These are phyloP conservation scores for Xylaria longipes DNA, from an alignment of 495 filamentous ascomycete species.

Conservation along the genomic window DNA sequence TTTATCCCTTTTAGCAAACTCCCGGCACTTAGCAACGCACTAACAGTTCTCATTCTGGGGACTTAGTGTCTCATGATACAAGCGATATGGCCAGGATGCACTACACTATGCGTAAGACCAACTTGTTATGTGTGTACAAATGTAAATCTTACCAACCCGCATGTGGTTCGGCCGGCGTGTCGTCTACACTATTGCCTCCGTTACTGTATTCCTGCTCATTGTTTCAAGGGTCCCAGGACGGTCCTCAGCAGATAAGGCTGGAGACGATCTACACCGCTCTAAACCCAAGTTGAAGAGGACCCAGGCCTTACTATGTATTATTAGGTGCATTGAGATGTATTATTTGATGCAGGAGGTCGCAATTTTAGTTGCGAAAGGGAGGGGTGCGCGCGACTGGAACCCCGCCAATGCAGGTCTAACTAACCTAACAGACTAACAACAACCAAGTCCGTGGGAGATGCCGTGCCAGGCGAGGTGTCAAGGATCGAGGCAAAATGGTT, in stretches of 20 bases:
- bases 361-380: slow-evolving; percentile 21
- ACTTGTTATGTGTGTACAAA: slow-evolving; percentile 8
- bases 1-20: background rate
- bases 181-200: background rate
- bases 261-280: slow-evolving; percentile 27
- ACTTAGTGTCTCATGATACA: slow-evolving; percentile 15
- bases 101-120: slow-evolving; percentile 9
- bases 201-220: slow-evolving; percentile 8
- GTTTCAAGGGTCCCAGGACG: slow-evolving; percentile 21
- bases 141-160: slow-evolving; percentile 20
- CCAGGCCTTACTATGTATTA: slow-evolving; percentile 17
- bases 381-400: slow-evolving; percentile 18
- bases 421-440: slow-evolving; percentile 6
- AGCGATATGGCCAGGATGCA: slow-evolving; percentile 5
- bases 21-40: slow-evolving; percentile 16
- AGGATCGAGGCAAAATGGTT: slow-evolving; percentile 25
- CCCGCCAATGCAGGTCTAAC: slow-evolving; percentile 22
- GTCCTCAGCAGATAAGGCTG: slow-evolving; percentile 23
- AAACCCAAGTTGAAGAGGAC: background rate
- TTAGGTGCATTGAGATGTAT: slow-evolving; percentile 24
- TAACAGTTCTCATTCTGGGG: background rate
- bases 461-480: slow-evolving; percentile 16
- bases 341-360: slow-evolving; percentile 27
- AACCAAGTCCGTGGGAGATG: slow-evolving; percentile 14
- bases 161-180: slow-evolving; percentile 10